Evolutionary conservation across 352 stramenopile species (phyloP).

Genomic region (Phytophthora gonapodyides): DNA sequence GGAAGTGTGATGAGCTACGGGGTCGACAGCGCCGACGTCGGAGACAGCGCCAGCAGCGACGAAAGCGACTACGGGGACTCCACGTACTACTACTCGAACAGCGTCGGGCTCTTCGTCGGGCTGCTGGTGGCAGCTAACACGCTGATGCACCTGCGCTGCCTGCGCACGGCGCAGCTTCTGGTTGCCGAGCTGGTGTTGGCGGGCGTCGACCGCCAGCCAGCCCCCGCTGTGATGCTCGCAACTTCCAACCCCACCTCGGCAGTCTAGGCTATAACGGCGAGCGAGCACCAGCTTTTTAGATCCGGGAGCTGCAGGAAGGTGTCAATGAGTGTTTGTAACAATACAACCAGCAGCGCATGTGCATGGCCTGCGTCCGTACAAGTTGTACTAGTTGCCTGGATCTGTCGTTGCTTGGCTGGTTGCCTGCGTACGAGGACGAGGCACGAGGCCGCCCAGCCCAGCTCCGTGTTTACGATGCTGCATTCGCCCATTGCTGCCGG

Average conservation of each 20-base stretch:
- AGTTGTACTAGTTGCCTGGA: too few species aligned
- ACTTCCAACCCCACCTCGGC: constrained; percentile 21
- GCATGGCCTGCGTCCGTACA: too few species aligned
- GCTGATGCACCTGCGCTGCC: constrained; percentile 60
- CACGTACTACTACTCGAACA: constrained; percentile 45
- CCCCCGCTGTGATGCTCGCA: constrained; percentile 27
- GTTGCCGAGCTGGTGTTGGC: constrained; percentile 36
- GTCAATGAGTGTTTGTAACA: constrained; percentile 22
- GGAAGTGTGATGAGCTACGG: constrained; percentile 22
- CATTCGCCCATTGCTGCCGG: too few species aligned
- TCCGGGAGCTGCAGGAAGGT: constrained; percentile 12
- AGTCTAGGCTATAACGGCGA: constrained; percentile 27
- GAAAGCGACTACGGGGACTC: constrained; percentile 27
- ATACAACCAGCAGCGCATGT: constrained; percentile 11
- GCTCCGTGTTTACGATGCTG: too few species aligned
- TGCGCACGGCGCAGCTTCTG: constrained; percentile 42
- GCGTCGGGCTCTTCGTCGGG: constrained; percentile 49
- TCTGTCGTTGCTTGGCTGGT: neutral
- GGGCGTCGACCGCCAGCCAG: constrained; percentile 24
- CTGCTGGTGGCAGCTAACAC: constrained; percentile 60
- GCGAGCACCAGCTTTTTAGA: constrained; percentile 3
- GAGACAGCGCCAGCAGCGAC: constrained; percentile 22
- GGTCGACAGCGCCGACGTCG: constrained; percentile 8
- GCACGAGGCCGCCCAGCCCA: too few species aligned
- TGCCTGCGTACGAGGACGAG: neutral